A percentile compares a stretch with the other conserved stretches of the same genome.
phyloP scores from a whole-genome alignment of 495 filamentous ascomycete genomes.

The Friedmanniomyces endolithicus region DNA sequence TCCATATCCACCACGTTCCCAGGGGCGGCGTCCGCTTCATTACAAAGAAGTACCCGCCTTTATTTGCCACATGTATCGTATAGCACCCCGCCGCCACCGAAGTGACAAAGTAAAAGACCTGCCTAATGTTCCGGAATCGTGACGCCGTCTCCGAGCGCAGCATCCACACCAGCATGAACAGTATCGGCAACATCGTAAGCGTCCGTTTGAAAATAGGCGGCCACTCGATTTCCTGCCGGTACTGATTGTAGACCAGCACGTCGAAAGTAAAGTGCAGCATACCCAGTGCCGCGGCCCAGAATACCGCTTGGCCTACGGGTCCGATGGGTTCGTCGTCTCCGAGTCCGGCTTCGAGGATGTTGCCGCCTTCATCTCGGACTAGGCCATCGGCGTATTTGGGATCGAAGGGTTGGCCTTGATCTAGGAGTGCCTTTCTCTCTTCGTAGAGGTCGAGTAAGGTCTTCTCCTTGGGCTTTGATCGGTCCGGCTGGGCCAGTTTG shows the following conservation, averaged over 20 bases:
- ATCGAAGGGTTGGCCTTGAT: slow-evolving; percentile 27
- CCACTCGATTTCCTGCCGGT: slow-evolving; percentile 56
- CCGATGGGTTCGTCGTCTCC: slow-evolving; percentile 35
- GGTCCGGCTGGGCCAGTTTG: slow-evolving; percentile 45
- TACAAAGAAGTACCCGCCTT: slow-evolving; percentile 64
- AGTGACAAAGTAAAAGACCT: slow-evolving; percentile 47
- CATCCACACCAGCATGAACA: slow-evolving; percentile 47
- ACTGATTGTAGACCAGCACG: slow-evolving; percentile 85
- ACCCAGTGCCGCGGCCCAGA: slow-evolving; percentile 58
- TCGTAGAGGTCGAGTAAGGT: slow-evolving; percentile 56
- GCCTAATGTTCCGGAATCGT: slow-evolving; percentile 33
- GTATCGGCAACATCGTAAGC: slow-evolving; percentile 41
- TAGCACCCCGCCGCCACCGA: slow-evolving; percentile 54
- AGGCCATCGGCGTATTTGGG: slow-evolving; percentile 17
- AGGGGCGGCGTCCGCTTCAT: slow-evolving; percentile 85
- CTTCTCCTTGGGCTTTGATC: slow-evolving; percentile 39
- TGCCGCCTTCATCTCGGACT: slow-evolving; percentile 27
- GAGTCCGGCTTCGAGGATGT: slow-evolving; percentile 20
- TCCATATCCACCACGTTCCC: slow-evolving; percentile 92
- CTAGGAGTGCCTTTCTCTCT: slow-evolving; percentile 41
- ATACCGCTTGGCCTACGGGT: slow-evolving; percentile 45
- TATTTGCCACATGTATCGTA: slow-evolving; percentile 69
- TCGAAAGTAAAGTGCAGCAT: slow-evolving; percentile 82
- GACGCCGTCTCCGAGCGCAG: slow-evolving; percentile 36
- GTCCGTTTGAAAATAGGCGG: slow-evolving; percentile 41